Percentiles rank a stretch among this genome's conserved stretches.
These are phyloP conservation scores for Pseudozyma thailandica DNA, from an alignment of 1,284 basidiomycete species.

Conservation along the genomic window DNA sequence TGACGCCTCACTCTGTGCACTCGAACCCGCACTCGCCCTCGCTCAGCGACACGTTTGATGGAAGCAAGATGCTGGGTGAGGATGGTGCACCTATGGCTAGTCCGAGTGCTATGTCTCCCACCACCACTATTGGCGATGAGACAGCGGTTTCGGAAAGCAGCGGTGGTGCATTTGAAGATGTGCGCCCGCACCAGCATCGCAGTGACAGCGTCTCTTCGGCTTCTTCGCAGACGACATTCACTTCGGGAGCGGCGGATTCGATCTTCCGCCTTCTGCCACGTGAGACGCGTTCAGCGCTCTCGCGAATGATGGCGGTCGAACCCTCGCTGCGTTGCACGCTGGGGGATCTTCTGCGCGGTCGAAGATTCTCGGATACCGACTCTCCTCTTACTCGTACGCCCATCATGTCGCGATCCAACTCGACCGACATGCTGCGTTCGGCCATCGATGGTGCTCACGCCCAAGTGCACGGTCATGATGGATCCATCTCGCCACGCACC, in stretches of 20 bases:
- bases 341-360: slow-evolving; percentile 87
- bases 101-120: slow-evolving; percentile 37
- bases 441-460: slow-evolving; percentile 37
- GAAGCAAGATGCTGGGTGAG: slow-evolving; percentile 21
- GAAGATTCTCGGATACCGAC: slow-evolving; percentile 62
- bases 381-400: slow-evolving; percentile 59
- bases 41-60: slow-evolving; percentile 29
- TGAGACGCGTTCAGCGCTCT: slow-evolving; percentile 80
- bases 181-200: slow-evolving; percentile 51
- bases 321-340: slow-evolving; percentile 89
- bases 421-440: slow-evolving; percentile 48
- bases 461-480: slow-evolving; percentile 25
- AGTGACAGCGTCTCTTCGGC: slow-evolving; percentile 70
- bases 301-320: slow-evolving; percentile 93
- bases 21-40: slow-evolving; percentile 52
- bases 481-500: slow-evolving; percentile 26
- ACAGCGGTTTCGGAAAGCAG: slow-evolving; percentile 16
- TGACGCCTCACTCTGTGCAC: slow-evolving; percentile 53
- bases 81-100: slow-evolving; percentile 16
- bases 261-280: slow-evolving; percentile 97
- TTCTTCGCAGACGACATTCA: slow-evolving; percentile 78
- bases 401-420: slow-evolving; percentile 58
- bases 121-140: slow-evolving; percentile 40
- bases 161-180: slow-evolving; percentile 25
- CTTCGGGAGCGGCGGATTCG: slow-evolving; percentile 87